phyloP scores from a whole-genome alignment of 805 yeast genomes.

The Kodamaea restingae region DNA sequence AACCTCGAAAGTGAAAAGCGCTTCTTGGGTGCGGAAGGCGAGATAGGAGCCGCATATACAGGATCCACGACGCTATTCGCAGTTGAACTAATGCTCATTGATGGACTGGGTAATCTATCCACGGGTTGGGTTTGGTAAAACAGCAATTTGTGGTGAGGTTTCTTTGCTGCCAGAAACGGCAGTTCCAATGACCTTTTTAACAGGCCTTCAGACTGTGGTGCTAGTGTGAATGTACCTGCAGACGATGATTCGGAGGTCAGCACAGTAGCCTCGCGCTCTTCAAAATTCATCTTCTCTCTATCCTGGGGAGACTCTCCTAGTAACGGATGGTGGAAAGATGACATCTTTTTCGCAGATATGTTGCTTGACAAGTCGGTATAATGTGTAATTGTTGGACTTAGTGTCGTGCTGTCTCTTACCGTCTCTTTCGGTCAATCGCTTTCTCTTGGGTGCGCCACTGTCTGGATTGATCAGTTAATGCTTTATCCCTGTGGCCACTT shows the following conservation, averaged over 20 bases:
- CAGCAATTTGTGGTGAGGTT: conserved; percentile 11
- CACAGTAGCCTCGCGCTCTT: not conserved
- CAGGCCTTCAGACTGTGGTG: conserved; percentile 4
- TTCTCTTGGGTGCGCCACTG: too few species aligned
- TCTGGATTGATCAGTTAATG: too few species aligned
- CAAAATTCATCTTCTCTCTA: not conserved
- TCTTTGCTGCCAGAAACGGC: conserved; percentile 5
- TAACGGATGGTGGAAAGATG: not conserved
- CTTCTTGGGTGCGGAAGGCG: conserved; percentile 5
- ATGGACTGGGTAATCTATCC: conserved; percentile 14
- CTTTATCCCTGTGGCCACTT: too few species aligned
- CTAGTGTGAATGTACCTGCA: conserved; percentile 7
- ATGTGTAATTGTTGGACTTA: not conserved
- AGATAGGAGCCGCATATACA: not conserved
- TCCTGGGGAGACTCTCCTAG: not conserved
- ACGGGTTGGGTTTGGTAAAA: conserved; percentile 13
- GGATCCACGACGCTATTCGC: not conserved
- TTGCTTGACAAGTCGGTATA: too few species aligned
- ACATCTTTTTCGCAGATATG: too few species aligned
- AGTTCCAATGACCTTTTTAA: conserved; percentile 10
- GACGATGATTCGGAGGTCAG: conserved; percentile 3
- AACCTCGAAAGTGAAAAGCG: conserved; percentile 10
- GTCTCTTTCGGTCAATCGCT: too few species aligned
- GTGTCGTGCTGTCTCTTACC: too few species aligned
- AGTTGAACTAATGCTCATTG: conserved; percentile 2